Conservation (phyloP, 1,139 yeast genomes). For the Sugiyamaella novakii region DNA sequence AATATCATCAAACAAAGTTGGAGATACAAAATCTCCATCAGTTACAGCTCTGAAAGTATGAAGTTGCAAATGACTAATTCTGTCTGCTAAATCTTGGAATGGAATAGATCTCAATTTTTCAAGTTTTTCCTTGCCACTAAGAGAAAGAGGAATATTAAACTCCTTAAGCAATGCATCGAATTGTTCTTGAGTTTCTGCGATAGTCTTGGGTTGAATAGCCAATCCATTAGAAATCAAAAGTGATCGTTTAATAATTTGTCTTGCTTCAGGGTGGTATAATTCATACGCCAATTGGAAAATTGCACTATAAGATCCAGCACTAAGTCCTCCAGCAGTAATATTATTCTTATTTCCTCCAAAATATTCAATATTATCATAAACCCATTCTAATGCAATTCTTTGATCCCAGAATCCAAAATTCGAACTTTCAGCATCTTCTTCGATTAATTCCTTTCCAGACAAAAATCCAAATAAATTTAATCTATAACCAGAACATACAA, state of each 20-base stretch:
- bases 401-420: constrained; percentile 52
- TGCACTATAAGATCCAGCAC: constrained; percentile 44
- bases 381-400: constrained; percentile 42
- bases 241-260: constrained; percentile 45
- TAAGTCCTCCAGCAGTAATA: constrained; percentile 46
- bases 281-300: constrained; percentile 46
- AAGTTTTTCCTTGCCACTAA: constrained; percentile 32
- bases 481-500: constrained; percentile 48
- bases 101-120: constrained; percentile 33
- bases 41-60: constrained; percentile 49
- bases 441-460: constrained; percentile 38
- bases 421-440: constrained; percentile 37
- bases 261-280: constrained; percentile 42
- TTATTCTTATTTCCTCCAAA: constrained; percentile 48
- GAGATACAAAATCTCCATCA: constrained; percentile 43
- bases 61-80: constrained; percentile 38
- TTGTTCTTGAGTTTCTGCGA: constrained; percentile 43
- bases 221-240: constrained; percentile 43
- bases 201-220: constrained; percentile 44
- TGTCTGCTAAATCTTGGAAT: constrained; percentile 35
- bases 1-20: constrained; percentile 40
- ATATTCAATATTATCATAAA: constrained; percentile 36
- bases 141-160: constrained; percentile 25
- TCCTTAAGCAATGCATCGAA: constrained; percentile 42
- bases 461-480: constrained; percentile 48